Evolutionary conservation across 805 yeast genomes (phyloP), one percentile per base, ranked within the genome.

Genomic region (Yamadazyma takamatsuzukensis): DNA sequence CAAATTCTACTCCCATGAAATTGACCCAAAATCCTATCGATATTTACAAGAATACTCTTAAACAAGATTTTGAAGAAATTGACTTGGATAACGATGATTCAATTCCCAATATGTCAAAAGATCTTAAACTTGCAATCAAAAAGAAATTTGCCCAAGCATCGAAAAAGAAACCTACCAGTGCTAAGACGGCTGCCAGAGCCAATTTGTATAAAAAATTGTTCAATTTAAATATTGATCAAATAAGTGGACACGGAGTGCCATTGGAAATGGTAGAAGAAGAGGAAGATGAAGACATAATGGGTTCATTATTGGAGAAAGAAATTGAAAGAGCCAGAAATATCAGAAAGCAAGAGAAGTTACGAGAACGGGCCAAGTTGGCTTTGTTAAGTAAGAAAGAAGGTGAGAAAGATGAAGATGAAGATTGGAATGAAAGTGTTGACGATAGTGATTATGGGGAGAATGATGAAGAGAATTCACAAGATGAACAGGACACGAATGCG

Each of bases 301-400:
- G 65, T 5, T 51, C 60, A 8, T 52, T 67, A 25, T 57, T 76
- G 43, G 74, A 74, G 41, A 61, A 72, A 36, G 79, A 74, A 47
- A 65, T 73, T 40, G 68, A 68, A 36, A 62, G 79, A 42, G 72
- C 61, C 11, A 52, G 64, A 31, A 61, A 61, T 13, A 62, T 74
- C 18, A 61, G 76, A 27, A 61, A 59, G 41, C 54, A 59, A 35
- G 76, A 71, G 39, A 63, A 59, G 41, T 33, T 59, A 15, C 47
- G 49, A 48, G 68, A 51, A 48, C 61, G 41, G 48, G 75, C 60
- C 5, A 58, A 55, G 26, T 33, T 45, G 30, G 66, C 64, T 3
- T 47, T 61, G 33, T 27, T 55, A n/a, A 47, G 47, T 6, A 45
- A 46, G 35, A 45, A 32, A 24, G 36, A 43, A 12, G 26, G 33